Conservation (phyloP, 345 rosid species). For the Dovyalis caffra region DNA sequence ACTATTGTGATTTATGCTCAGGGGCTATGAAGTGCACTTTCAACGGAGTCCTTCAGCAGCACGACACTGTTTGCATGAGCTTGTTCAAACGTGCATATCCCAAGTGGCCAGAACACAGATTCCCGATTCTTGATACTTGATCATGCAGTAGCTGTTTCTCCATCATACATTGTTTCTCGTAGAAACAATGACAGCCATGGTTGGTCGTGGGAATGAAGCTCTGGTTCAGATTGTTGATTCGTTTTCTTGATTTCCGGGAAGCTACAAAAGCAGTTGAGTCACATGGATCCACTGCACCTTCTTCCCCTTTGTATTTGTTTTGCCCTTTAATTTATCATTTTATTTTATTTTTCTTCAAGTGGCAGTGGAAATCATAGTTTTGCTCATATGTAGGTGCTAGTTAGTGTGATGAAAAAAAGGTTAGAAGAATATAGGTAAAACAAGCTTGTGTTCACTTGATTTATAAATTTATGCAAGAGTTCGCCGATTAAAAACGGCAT, state of each 20-base stretch:
- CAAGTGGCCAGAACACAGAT: conserved; percentile 76
- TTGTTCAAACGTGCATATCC: conserved; percentile 87
- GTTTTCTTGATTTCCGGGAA: conserved; percentile 20
- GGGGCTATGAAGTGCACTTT: conserved; percentile 87
- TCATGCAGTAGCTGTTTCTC: conserved; percentile 7
- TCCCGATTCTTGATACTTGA: conserved; percentile 55
- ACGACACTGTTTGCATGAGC: conserved; percentile 85
- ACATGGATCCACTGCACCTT: not conserved
- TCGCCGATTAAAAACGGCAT: not conserved
- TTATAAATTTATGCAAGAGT: not conserved
- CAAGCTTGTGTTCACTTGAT: not conserved
- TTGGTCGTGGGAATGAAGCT: conserved; percentile 66
- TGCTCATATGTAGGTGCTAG: not conserved
- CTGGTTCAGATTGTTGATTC: conserved; percentile 59
- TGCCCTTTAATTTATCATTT: not conserved
- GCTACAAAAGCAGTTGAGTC: conserved; percentile 8
- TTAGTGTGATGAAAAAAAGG: not conserved
- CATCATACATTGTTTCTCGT: conserved; percentile 1
- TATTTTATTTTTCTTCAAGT: not conserved
- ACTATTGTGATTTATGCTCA: conserved; percentile 22
- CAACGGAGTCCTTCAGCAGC: conserved; percentile 88
- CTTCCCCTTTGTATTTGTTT: not conserved
- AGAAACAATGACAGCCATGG: conserved; percentile 13
- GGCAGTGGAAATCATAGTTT: not conserved
- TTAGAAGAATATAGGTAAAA: not conserved